Evolutionary conservation across 331 rosid genomes (phyloP).

Genomic region (Rosa hybrid): DNA sequence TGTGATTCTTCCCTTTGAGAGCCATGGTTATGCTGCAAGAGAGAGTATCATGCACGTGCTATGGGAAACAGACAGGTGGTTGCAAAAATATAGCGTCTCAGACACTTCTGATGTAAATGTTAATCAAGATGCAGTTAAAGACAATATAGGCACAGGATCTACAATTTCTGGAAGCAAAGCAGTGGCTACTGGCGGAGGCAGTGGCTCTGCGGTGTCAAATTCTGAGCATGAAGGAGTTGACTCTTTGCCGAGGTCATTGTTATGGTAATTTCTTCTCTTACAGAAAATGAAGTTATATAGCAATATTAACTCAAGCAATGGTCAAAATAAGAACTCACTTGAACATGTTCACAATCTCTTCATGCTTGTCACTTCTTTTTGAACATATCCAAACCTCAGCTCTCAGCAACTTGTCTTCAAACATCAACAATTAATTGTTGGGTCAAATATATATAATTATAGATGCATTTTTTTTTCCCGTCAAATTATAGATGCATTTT

Average conservation of each 20-base stretch:
- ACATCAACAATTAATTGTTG: background rate
- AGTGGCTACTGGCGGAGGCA: constrained; percentile 67
- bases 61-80: constrained; percentile 99
- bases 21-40: constrained; percentile 90
- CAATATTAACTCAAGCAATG: no score
- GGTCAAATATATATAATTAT: background rate
- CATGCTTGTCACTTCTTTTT: background rate
- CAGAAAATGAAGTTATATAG: no score
- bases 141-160: constrained; percentile 39
- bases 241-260: constrained; percentile 63
- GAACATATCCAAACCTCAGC: background rate
- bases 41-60: constrained; percentile 99
- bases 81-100: constrained; percentile 67
- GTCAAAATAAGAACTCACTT: no score
- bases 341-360: no score
- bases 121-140: constrained; percentile 42
- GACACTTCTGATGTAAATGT: constrained; percentile 40
- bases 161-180: constrained; percentile 53
- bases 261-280: constrained; percentile 64
- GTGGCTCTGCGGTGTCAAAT: constrained; percentile 53
- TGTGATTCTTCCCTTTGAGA: constrained; percentile 88
- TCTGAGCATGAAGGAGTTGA: constrained; percentile 44
- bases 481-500: background rate
- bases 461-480: background rate
- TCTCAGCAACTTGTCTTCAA: background rate